These are phyloP conservation scores for Pseudogymnoascus sp. DNA, from an alignment of 2,329 filamentous ascomycete genomes.

Conservation along the genomic window DNA sequence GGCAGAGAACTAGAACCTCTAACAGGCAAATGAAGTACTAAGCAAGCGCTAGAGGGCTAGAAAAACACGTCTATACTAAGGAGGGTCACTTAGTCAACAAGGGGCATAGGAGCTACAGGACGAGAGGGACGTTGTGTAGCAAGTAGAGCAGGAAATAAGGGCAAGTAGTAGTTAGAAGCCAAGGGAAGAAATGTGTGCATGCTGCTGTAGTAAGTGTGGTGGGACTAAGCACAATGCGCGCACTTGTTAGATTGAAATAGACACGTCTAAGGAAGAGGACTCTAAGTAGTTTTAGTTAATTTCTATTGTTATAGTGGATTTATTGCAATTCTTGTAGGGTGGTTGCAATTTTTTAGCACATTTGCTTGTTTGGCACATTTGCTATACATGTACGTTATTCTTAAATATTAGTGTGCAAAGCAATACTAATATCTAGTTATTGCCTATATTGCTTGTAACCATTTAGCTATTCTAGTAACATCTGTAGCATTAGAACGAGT, in stretches of 20 bases:
- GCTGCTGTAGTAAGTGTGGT: not conserved
- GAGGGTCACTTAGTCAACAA: slow-evolving; percentile 5
- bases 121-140: too few relatives aligned
- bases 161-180: not conserved
- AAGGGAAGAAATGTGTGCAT: not conserved
- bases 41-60: not conserved
- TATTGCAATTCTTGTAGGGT: not conserved
- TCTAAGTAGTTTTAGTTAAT: not conserved
- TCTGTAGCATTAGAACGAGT: too few relatives aligned
- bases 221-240: slow-evolving; percentile 2
- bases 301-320: not conserved
- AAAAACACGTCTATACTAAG: not conserved
- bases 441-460: too few relatives aligned
- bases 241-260: slow-evolving; percentile 5
- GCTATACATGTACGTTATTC: not conserved
- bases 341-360: not conserved
- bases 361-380: not conserved
- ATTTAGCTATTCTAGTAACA: too few relatives aligned
- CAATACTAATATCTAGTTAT: too few relatives aligned
- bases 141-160: not conserved
- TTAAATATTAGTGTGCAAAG: too few relatives aligned
- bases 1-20: not conserved
- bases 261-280: not conserved
- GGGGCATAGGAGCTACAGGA: not conserved
- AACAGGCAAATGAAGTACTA: not conserved